phyloP scores from a whole-genome alignment of 2,329 filamentous ascomycete genomes.

The Furcasterigmium sp. region DNA sequence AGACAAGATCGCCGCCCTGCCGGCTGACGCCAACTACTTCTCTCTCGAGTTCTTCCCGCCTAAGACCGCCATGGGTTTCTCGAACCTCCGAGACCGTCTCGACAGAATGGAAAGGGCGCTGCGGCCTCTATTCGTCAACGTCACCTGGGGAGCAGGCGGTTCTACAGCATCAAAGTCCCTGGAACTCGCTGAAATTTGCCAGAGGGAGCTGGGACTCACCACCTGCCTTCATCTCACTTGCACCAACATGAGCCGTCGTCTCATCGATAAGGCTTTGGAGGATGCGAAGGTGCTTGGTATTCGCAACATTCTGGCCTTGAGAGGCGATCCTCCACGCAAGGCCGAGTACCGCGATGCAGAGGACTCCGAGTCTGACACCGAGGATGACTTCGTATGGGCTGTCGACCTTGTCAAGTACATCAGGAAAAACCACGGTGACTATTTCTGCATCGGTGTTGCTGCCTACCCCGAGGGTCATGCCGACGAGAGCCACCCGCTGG shows the following conservation, averaged over 20 bases:
- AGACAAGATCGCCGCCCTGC: slow-evolving; percentile 88
- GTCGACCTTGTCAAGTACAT: slow-evolving; percentile 89
- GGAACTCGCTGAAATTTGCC: slow-evolving; percentile 91
- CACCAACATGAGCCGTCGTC: slow-evolving; percentile 87
- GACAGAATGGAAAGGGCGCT: slow-evolving; percentile 92
- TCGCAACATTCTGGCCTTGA: slow-evolving; percentile 85
- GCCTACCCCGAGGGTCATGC: slow-evolving; percentile 94
- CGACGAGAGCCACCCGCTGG: slow-evolving; percentile 76
- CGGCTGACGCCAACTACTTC: slow-evolving; percentile 77
- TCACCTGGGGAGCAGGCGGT: slow-evolving; percentile 96
- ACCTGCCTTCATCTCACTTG: slow-evolving; percentile 96
- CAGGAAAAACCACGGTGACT: slow-evolving; percentile 76
- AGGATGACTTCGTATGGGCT: slow-evolving; percentile 82
- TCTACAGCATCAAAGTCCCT: slow-evolving; percentile 88
- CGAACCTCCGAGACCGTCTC: slow-evolving; percentile 87
- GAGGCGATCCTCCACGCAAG: slow-evolving; percentile 84
- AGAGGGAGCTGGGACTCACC: slow-evolving; percentile 84
- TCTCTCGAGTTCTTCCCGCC: slow-evolving; percentile 99
- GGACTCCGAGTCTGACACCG: slow-evolving; percentile 53
- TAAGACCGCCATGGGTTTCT: slow-evolving; percentile 92
- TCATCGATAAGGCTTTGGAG: slow-evolving; percentile 85
- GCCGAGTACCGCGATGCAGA: slow-evolving; percentile 76
- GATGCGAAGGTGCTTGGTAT: slow-evolving; percentile 88
- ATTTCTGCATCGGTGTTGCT: slow-evolving; percentile 94
- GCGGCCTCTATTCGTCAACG: slow-evolving; percentile 89